phyloP scores from a whole-genome alignment of 208 protist genomes.

The Tritrichomonas musculus region DNA sequence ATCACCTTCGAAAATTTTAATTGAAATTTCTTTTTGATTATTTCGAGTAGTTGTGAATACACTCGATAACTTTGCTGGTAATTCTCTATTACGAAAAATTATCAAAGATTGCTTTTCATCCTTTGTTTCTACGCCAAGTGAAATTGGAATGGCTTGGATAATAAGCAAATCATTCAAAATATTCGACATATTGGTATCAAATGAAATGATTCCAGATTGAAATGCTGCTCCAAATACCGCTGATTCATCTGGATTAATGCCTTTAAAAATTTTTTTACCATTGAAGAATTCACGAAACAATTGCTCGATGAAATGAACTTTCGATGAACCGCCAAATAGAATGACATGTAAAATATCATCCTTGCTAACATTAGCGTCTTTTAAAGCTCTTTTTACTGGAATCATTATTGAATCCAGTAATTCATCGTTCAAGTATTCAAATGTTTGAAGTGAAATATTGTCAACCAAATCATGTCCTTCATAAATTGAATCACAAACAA shows the following conservation, averaged over 20 bases:
- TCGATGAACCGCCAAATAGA: slow-evolving; percentile 74
- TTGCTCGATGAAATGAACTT: slow-evolving; percentile 90
- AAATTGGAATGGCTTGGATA: no score
- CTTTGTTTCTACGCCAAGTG: no score
- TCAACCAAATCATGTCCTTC: slow-evolving; percentile 91
- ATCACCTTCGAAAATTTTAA: no score
- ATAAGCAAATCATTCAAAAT: no score
- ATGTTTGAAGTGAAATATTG: slow-evolving; percentile 80
- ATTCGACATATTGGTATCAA: no score
- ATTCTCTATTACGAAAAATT: no score
- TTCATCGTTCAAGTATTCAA: slow-evolving; percentile 93
- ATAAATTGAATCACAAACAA: slow-evolving; percentile 85
- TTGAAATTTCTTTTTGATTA: no score
- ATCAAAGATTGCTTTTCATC: no score
- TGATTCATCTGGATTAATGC: slow-evolving; percentile 70
- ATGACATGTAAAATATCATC: slow-evolving; percentile 76
- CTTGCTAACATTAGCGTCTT: slow-evolving; percentile 83
- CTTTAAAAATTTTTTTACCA: slow-evolving; percentile 68
- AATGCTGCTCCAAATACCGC: slow-evolving; percentile 74
- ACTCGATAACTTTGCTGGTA: no score
- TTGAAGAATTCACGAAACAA: slow-evolving; percentile 90
- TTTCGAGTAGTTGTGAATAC: no score
- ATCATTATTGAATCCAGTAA: slow-evolving; percentile 78
- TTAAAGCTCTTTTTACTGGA: slow-evolving; percentile 79
- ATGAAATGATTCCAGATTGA: no score